Percentiles rank a stretch among this genome's conserved stretches.
phyloP scores from a whole-genome alignment of 441 rosid genomes.

The Omphalea diandra region DNA sequence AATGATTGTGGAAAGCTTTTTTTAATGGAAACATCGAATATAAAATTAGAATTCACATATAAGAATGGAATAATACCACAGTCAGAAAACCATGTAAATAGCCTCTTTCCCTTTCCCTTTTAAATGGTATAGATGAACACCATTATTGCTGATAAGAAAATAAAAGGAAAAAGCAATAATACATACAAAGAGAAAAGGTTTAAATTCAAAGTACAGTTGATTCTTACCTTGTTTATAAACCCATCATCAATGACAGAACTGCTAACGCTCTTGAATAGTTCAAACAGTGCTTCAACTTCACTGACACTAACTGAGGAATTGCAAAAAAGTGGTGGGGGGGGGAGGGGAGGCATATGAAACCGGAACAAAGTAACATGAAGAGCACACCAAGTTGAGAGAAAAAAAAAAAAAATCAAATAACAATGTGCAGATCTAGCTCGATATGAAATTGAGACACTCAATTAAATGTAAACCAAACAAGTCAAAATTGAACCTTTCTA shows the following conservation, averaged over 20 bases:
- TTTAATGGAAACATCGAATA: not conserved
- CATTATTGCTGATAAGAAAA: not conserved
- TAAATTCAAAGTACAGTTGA: not conserved
- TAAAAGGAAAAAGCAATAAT: conserved; percentile 6
- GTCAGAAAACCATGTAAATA: not conserved
- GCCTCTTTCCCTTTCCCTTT: not conserved
- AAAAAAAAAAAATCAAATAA: not conserved
- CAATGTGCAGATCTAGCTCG: not conserved
- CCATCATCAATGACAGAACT: conserved; percentile 95
- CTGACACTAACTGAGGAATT: conserved; percentile 83
- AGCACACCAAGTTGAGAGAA: not conserved
- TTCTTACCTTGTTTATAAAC: conserved; percentile 78
- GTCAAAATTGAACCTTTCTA: not conserved
- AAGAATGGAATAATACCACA: not conserved
- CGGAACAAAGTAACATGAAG: too few relatives aligned
- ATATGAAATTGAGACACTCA: not conserved
- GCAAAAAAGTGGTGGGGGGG: too few relatives aligned
- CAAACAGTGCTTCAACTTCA: conserved; percentile 98
- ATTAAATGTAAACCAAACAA: not conserved
- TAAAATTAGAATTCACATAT: not conserved
- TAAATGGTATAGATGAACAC: not conserved
- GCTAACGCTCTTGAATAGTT: conserved; percentile 93
- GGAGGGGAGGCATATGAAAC: too few relatives aligned
- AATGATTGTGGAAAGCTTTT: not conserved
- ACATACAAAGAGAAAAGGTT: conserved; percentile 15